phyloP scores from a whole-genome alignment of 139 green algal species.

The Volvox reticuliferus region DNA sequence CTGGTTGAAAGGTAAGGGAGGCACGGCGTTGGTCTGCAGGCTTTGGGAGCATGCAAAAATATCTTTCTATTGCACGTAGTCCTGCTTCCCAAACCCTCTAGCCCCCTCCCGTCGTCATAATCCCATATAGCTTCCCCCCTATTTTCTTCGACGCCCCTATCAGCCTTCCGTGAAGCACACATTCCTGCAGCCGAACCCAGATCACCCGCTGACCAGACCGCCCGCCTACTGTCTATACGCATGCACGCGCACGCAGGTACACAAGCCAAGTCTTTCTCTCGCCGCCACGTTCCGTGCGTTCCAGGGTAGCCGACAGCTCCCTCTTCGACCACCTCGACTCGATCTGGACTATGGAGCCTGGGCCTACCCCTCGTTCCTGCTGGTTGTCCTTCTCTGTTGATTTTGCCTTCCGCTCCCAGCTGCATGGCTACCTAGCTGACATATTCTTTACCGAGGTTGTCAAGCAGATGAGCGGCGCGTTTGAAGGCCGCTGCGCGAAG shows the following conservation, averaged over 20 bases:
- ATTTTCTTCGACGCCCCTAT: too few relatives aligned
- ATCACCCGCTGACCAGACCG: too few relatives aligned
- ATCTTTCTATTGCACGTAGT: too few relatives aligned
- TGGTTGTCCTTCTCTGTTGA: slow-evolving; percentile 89
- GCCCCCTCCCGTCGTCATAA: too few relatives aligned
- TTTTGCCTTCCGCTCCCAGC: slow-evolving; percentile 90
- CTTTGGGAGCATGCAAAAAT: too few relatives aligned
- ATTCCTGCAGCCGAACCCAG: too few relatives aligned
- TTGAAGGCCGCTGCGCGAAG: slow-evolving; percentile 84
- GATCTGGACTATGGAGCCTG: slow-evolving; percentile 82
- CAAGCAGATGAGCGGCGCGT: slow-evolving; percentile 87
- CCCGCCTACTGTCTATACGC: too few relatives aligned
- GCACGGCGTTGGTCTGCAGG: too few relatives aligned
- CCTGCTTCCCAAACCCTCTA: too few relatives aligned
- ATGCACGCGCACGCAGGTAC: slow-evolving; percentile 73
- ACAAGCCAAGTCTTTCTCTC: slow-evolving; percentile 80
- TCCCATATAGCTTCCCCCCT: too few relatives aligned
- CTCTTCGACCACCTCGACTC: slow-evolving; percentile 91
- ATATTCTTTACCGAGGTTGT: slow-evolving; percentile 87
- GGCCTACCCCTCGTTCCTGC: slow-evolving; percentile 71
- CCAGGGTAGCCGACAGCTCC: slow-evolving; percentile 73
- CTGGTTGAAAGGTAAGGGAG: slow-evolving; percentile 55
- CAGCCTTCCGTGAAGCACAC: too few relatives aligned
- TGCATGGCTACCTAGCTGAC: slow-evolving; percentile 83
- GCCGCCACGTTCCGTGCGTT: slow-evolving; percentile 58